A percentile compares a stretch with the other conserved stretches of the same genome.
Evolutionary conservation across 2,329 filamentous ascomycete genomes (phyloP).

Genomic region (Verticillium nubilum): DNA sequence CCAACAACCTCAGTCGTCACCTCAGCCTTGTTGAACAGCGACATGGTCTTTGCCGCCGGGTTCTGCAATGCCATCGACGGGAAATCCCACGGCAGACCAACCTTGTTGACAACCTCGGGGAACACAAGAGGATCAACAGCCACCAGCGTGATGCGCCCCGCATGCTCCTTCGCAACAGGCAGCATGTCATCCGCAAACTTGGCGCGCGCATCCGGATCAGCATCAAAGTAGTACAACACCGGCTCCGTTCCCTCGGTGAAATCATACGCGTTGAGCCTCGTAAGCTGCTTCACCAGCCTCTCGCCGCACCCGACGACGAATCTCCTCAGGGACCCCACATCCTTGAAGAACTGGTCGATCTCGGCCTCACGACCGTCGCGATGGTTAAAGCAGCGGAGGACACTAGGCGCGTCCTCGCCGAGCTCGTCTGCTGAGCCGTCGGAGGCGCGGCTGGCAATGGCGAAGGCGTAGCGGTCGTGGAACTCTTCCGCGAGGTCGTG

Average conservation of each 20-base stretch:
- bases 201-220: slow-evolving; percentile 21
- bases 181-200: slow-evolving; percentile 28
- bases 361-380: slow-evolving; percentile 26
- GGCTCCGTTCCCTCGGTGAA: slow-evolving; percentile 7
- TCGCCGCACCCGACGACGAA: slow-evolving; percentile 31
- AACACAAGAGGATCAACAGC: slow-evolving; percentile 40
- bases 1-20: slow-evolving; percentile 6
- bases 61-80: slow-evolving; percentile 7
- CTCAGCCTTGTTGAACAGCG: background rate
- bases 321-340: slow-evolving; percentile 23
- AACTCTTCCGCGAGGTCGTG: slow-evolving; percentile 26
- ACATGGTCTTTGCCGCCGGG: slow-evolving; percentile 1
- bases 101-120: slow-evolving; percentile 30
- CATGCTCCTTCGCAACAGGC: slow-evolving; percentile 35
- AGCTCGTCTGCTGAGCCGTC: background rate
- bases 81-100: slow-evolving; percentile 23
- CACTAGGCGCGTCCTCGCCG: slow-evolving; percentile 9
- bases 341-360: slow-evolving; percentile 23
- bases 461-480: slow-evolving; percentile 37
- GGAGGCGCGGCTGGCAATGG: slow-evolving; percentile 10
- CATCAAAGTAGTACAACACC: slow-evolving; percentile 23
- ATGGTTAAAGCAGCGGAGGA: slow-evolving; percentile 34
- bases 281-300: slow-evolving; percentile 37
- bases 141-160: slow-evolving; percentile 40
- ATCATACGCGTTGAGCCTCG: slow-evolving; percentile 34